Conservation (phyloP, 345 rosid genomes). For the Arabis alpina region DNA sequence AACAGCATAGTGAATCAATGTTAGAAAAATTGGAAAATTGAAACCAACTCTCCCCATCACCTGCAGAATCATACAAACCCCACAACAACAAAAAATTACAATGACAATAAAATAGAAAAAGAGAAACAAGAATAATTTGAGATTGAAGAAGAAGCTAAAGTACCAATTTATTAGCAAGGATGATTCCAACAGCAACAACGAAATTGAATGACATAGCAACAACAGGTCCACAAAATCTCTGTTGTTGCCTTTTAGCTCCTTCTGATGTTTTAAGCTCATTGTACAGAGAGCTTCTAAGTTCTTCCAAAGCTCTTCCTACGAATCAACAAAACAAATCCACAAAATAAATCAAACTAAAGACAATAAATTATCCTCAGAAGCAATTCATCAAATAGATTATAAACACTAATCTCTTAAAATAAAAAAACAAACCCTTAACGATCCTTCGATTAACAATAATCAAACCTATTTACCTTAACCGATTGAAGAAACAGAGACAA, state of each 20-base stretch:
- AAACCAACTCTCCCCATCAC: conserved; percentile 89
- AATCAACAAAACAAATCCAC: conserved; percentile 1
- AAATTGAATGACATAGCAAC: conserved; percentile 93
- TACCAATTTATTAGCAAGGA: conserved; percentile 83
- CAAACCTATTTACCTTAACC: too few relatives aligned
- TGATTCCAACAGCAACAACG: conserved; percentile 81
- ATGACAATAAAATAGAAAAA: not conserved
- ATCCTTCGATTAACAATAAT: not conserved
- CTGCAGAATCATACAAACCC: conserved; percentile 44
- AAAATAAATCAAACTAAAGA: too few relatives aligned
- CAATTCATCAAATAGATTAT: conserved; percentile 32
- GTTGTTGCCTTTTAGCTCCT: conserved; percentile 89
- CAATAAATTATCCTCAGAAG: too few relatives aligned
- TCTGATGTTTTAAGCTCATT: conserved; percentile 85
- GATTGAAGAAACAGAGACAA: not conserved
- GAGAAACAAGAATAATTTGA: not conserved
- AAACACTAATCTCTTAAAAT: not conserved
- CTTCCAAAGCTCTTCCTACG: conserved; percentile 85
- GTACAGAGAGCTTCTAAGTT: conserved; percentile 74
- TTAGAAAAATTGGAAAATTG: conserved; percentile 81
- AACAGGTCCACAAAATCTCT: conserved; percentile 78
- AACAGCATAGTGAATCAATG: conserved; percentile 73
- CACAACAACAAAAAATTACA: not conserved
- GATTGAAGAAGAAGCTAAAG: not conserved
- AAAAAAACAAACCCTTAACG: conserved; percentile 4